Evolutionary conservation across 2,329 filamentous ascomycete genomes (phyloP).

Genomic region (Aspergillus sp.): DNA sequence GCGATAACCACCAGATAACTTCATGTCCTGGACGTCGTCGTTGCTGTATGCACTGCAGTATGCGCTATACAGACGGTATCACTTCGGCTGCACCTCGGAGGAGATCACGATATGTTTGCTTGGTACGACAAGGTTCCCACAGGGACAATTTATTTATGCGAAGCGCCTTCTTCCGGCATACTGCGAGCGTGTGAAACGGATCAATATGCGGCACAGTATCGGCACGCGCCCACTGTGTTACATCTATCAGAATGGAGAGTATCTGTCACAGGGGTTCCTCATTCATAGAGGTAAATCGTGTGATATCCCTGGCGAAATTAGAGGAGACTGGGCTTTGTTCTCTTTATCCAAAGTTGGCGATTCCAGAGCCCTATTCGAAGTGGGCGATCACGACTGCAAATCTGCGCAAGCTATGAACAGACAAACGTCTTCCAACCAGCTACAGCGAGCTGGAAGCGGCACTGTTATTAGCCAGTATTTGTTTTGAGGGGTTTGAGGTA

Average conservation of each 20-base stretch:
- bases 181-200: neutral
- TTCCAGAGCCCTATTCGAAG: neutral
- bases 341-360: neutral
- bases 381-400: neutral
- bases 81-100: neutral
- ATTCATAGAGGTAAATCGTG: neutral
- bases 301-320: neutral
- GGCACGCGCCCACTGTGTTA: neutral
- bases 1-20: neutral
- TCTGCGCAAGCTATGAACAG: neutral
- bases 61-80: neutral
- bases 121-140: conserved; percentile 6
- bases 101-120: conserved; percentile 2
- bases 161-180: neutral
- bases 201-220: neutral
- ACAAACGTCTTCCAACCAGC: neutral
- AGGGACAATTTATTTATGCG: conserved; percentile 1
- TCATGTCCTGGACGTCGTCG: conserved; percentile 10
- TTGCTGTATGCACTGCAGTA: conserved; percentile 8
- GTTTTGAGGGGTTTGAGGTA: neutral
- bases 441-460: neutral
- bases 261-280: neutral
- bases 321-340: neutral
- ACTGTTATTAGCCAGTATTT: neutral
- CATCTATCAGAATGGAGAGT: neutral